These are phyloP conservation scores for Fusarium metavorans DNA, from an alignment of 2,329 filamentous ascomycete genomes.

Conservation along the genomic window DNA sequence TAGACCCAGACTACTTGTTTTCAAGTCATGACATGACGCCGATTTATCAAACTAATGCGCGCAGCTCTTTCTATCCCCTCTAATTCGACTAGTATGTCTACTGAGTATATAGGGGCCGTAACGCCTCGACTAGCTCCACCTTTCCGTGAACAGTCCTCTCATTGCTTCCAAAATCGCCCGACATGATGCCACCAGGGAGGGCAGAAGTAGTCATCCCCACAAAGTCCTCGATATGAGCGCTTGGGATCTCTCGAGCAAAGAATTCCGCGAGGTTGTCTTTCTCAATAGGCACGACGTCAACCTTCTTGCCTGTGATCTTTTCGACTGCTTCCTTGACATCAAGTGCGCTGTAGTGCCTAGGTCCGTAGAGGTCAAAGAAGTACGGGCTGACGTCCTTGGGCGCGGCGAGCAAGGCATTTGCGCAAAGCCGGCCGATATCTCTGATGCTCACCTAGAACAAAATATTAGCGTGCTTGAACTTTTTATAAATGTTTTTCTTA, in stretches of 20 bases:
- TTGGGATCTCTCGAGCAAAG: conserved; percentile 35
- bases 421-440: conserved; percentile 45
- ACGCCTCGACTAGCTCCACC: conserved; percentile 39
- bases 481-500: fast-evolving
- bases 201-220: conserved; percentile 44
- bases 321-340: conserved; percentile 46
- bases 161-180: conserved; percentile 36
- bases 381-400: conserved; percentile 5
- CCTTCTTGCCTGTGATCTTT: conserved; percentile 37
- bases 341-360: conserved; percentile 42
- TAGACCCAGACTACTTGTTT: too few species aligned
- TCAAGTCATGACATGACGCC: too few species aligned
- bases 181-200: conserved; percentile 44
- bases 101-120: conserved; percentile 7
- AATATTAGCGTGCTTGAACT: background rate
- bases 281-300: conserved; percentile 33
- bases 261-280: conserved; percentile 40
- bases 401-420: conserved; percentile 32
- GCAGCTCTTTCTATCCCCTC: too few species aligned
- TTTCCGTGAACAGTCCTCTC: conserved; percentile 39
- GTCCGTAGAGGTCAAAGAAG: conserved; percentile 44
- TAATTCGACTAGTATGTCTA: background rate
- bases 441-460: conserved; percentile 40
- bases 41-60: too few species aligned
- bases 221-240: conserved; percentile 37